These are phyloP conservation scores for Candolleomyces efflorescens DNA, from an alignment of 768 basidiomycete genomes.

Conservation along the genomic window DNA sequence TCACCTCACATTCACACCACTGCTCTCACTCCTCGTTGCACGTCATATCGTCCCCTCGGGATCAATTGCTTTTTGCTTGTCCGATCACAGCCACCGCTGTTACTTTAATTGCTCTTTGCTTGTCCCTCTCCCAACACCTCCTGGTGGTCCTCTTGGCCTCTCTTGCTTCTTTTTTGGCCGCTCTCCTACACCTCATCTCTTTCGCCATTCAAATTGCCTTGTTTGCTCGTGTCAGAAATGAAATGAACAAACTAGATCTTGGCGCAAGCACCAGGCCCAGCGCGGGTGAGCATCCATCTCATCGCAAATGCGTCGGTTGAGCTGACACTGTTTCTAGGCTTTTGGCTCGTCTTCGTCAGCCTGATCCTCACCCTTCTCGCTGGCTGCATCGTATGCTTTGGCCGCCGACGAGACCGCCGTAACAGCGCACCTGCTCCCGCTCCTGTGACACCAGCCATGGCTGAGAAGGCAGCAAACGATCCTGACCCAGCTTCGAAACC, in stretches of 20 bases:
- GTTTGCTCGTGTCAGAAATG: constrained; percentile 54
- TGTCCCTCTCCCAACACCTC: constrained; percentile 55
- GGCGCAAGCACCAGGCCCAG: constrained; percentile 49
- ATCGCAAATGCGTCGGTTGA: not conserved
- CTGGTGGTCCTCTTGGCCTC: constrained; percentile 61
- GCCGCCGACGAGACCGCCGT: constrained; percentile 2
- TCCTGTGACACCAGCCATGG: not conserved
- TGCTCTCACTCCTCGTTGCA: not conserved
- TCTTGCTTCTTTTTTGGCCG: constrained; percentile 67
- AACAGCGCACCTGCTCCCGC: constrained; percentile 32
- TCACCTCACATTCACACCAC: not conserved
- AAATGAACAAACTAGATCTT: constrained; percentile 48
- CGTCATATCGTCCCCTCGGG: not conserved
- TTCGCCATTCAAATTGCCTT: constrained; percentile 78
- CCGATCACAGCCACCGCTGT: constrained; percentile 41
- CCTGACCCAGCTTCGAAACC: not conserved
- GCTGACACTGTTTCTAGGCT: constrained; percentile 35
- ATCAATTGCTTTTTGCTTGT: no score
- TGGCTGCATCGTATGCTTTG: constrained; percentile 26
- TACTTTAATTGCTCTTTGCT: constrained; percentile 58
- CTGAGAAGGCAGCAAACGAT: not conserved
- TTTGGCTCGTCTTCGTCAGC: constrained; percentile 71
- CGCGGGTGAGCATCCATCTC: constrained; percentile 46
- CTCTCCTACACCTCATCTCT: constrained; percentile 62
- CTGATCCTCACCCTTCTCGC: constrained; percentile 61